Evolutionary conservation across 352 stramenopile genomes (phyloP).

Genomic region (Plasmopara muralis): DNA sequence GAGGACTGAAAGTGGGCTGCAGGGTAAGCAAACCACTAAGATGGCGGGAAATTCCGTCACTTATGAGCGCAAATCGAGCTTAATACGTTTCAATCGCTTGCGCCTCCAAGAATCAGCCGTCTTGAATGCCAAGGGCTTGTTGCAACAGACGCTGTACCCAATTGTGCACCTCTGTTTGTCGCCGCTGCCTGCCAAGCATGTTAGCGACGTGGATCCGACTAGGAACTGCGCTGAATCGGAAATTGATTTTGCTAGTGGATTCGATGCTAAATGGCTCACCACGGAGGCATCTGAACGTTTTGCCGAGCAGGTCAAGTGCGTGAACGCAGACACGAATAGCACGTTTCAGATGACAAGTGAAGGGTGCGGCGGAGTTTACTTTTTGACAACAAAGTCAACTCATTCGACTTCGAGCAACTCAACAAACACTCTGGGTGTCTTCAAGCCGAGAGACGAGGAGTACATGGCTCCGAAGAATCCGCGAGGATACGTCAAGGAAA

Average conservation of each 20-base stretch:
- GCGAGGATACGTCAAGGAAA: constrained; percentile 88
- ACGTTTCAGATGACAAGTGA: constrained; percentile 67
- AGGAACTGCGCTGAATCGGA: constrained; percentile 9
- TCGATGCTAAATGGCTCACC: constrained; percentile 34
- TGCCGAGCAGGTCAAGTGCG: constrained; percentile 33
- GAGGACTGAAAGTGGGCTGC: constrained; percentile 7
- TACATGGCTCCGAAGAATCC: constrained; percentile 99
- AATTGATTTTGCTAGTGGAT: constrained; percentile 7
- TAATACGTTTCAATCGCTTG: constrained; percentile 26
- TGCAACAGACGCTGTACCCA: constrained; percentile 43
- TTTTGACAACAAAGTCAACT: constrained; percentile 23
- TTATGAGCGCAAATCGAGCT: constrained; percentile 4
- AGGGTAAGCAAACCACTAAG: background rate
- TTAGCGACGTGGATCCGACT: constrained; percentile 6
- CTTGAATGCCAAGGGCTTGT: constrained; percentile 35
- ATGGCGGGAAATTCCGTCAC: constrained; percentile 3
- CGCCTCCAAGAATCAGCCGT: constrained; percentile 35
- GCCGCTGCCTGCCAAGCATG: constrained; percentile 27
- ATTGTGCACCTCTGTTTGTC: constrained; percentile 36
- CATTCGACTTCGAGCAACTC: constrained; percentile 10
- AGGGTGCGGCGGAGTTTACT: constrained; percentile 75
- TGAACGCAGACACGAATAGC: constrained; percentile 25
- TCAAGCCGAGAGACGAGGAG: constrained; percentile 99
- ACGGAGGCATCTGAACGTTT: constrained; percentile 41
- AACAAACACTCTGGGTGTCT: constrained; percentile 68